Conservation (phyloP, 2,329 filamentous ascomycete species). For the Xylariaceae sp. region DNA sequence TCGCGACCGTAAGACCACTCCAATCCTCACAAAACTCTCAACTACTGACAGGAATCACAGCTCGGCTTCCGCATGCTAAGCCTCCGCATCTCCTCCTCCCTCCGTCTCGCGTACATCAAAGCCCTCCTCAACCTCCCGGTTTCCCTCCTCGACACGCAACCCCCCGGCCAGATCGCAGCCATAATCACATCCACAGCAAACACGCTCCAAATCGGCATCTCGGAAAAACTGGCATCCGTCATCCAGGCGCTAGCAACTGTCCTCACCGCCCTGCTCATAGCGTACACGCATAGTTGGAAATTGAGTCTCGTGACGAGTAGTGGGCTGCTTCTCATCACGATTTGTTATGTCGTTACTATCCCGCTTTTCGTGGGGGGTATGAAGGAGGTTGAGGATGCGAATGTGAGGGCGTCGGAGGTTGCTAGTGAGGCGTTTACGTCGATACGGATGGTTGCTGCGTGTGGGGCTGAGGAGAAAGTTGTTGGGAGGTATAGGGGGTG, state of each 20-base stretch:
- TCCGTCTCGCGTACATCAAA: slow-evolving; percentile 61
- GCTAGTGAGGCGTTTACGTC: slow-evolving; percentile 56
- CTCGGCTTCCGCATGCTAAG: slow-evolving; percentile 57
- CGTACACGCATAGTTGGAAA: slow-evolving; percentile 53
- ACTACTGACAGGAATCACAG: too few relatives aligned
- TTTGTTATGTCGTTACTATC: slow-evolving; percentile 47
- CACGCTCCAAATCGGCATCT: slow-evolving; percentile 57
- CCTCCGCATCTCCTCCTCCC: slow-evolving; percentile 53
- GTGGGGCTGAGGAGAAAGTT: slow-evolving; percentile 53
- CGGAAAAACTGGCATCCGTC: slow-evolving; percentile 55
- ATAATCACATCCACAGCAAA: slow-evolving; percentile 61
- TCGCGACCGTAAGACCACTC: slow-evolving; percentile 48
- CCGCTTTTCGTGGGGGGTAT: slow-evolving; percentile 52
- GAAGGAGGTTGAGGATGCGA: slow-evolving; percentile 45
- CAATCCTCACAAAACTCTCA: too few relatives aligned
- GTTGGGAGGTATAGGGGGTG: slow-evolving; percentile 48
- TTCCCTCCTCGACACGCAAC: slow-evolving; percentile 60
- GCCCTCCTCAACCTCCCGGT: slow-evolving; percentile 60
- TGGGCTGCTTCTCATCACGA: slow-evolving; percentile 50
- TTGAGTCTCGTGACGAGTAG: slow-evolving; percentile 55
- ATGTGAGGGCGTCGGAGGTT: slow-evolving; percentile 52
- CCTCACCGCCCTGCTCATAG: slow-evolving; percentile 48
- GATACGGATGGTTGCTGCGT: slow-evolving; percentile 58
- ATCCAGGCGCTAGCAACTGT: slow-evolving; percentile 51
- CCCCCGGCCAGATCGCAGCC: slow-evolving; percentile 53